These are phyloP conservation scores for Cladosporium sp. DNA, from an alignment of 2,329 filamentous ascomycete species.

Conservation along the genomic window DNA sequence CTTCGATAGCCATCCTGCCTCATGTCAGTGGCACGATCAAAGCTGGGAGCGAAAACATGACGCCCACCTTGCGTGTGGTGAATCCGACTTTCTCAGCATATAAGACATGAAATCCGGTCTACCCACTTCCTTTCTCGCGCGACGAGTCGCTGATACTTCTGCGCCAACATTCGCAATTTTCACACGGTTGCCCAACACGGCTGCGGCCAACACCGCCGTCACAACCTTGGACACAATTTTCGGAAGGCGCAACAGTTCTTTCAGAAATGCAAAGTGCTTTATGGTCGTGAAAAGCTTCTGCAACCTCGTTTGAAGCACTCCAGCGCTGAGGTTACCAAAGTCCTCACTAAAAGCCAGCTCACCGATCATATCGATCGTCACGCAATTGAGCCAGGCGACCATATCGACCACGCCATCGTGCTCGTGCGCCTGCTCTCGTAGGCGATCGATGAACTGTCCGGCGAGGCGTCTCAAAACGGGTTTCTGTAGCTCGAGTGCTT, in stretches of 20 bases:
- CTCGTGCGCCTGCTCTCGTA: slow-evolving; percentile 32
- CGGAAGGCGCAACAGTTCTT: not conserved
- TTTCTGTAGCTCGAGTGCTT: slow-evolving; percentile 38
- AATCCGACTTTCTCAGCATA: not conserved
- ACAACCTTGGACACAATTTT: not conserved
- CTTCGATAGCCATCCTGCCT: not conserved
- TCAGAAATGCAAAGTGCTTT: slow-evolving; percentile 16
- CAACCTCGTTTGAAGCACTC: slow-evolving; percentile 35
- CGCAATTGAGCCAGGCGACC: slow-evolving; percentile 27
- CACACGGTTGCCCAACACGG: not conserved
- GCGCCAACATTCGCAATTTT: not conserved
- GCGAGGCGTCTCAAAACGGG: slow-evolving; percentile 38
- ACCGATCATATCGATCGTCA: slow-evolving; percentile 24
- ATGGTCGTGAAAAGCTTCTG: slow-evolving; percentile 23
- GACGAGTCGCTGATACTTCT: not conserved
- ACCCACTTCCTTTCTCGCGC: not conserved
- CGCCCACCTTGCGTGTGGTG: no score
- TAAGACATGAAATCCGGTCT: not conserved
- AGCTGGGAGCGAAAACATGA: no score
- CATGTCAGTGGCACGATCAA: not conserved
- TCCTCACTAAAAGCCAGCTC: slow-evolving; percentile 33
- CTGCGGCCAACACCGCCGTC: not conserved
- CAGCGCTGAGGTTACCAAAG: slow-evolving; percentile 28
- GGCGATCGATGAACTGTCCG: slow-evolving; percentile 35
- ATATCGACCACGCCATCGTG: slow-evolving; percentile 25